phyloP scores from a whole-genome alignment of 495 filamentous ascomycete genomes.

The Evernia prunastri region DNA sequence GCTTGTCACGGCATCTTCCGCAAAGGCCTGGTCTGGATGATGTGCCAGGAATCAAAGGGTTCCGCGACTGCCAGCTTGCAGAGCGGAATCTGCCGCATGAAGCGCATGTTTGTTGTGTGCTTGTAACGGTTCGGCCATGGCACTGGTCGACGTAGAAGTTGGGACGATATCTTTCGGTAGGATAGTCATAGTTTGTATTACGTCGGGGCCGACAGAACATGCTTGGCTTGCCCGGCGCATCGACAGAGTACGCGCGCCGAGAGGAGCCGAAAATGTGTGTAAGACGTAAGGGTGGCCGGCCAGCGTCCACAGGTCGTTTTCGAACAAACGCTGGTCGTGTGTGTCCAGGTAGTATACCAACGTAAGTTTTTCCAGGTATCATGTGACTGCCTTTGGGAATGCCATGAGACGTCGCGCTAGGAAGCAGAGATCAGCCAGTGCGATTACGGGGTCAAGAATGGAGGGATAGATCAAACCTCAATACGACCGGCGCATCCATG shows the following conservation, averaged over 20 bases:
- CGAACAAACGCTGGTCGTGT: constrained; percentile 19
- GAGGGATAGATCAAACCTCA: constrained; percentile 1
- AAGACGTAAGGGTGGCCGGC: not conserved
- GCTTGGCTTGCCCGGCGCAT: not conserved
- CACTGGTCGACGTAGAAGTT: not conserved
- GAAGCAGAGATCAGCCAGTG: constrained; percentile 1
- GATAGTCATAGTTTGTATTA: constrained; percentile 7
- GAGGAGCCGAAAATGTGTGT: constrained; percentile 9
- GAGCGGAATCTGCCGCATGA: constrained; percentile 28
- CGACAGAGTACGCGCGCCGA: constrained; percentile 4
- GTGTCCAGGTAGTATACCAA: constrained; percentile 24
- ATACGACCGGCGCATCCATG: not conserved
- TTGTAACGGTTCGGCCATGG: constrained; percentile 4
- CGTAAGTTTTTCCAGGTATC: constrained; percentile 24
- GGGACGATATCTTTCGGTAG: constrained; percentile 13
- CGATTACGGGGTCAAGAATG: not conserved
- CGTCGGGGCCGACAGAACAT: constrained; percentile 12
- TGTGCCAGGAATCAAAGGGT: constrained; percentile 21
- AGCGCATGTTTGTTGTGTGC: constrained; percentile 20
- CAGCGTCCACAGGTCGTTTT: constrained; percentile 8
- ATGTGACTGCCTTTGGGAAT: constrained; percentile 10
- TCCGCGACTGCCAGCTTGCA: constrained; percentile 19
- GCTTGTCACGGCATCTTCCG: constrained; percentile 21
- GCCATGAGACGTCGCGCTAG: constrained; percentile 3
- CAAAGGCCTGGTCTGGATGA: constrained; percentile 21